Evolutionary conservation across 164 flowering plant genomes (phyloP), one percentile per base, ranked within the genome.

Genomic region (Annona squamosa): DNA sequence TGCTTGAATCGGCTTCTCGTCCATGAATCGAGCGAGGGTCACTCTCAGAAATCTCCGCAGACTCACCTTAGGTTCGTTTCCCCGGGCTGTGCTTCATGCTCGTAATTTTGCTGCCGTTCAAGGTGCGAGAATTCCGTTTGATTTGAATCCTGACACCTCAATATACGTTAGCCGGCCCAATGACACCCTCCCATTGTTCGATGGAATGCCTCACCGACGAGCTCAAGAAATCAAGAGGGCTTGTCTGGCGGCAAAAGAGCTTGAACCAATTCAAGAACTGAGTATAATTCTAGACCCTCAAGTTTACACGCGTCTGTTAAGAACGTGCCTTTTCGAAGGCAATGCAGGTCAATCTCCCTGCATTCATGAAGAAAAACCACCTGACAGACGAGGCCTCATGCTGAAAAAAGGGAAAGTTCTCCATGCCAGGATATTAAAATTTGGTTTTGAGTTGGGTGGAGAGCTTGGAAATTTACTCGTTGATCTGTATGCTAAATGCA

Each of bases 401-500:
- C 80, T 72, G 5, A 82, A 43, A 64, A 77, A 79, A 1, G 37
- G 80, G 71, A 88, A 85, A 79, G 46, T 74, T 7, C 66, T 91
- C 74, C 98, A 93, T 77, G 81, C 85, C 67, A 87, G 79, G 57
- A 72, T 82, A 63, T 19, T 89, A 73, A 88, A 74, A 73, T 62
- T 77, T 71, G 97, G 94, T 69, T 68, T 85, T 71, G 80, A 77
- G 26, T 84, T 85, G 59, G 67, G 79, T 3, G 88, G 90, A 71
- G 65, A 73, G 63, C 80, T 92, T 26, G 97, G 89, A 10, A 86
- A 84, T 80, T 80, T 87, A 48, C 78, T 94, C 73, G 72, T 94
- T 52, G 94, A 90, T 77, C 81, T 92, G 67, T 92, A 92, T 78
- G 85, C 93, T 5, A 94, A 94, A 76, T 91, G 93, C 77, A 96